Base-by-base conservation (phyloP, 257 asterid genomes). In the Scutellaria baicalensis region DNA sequence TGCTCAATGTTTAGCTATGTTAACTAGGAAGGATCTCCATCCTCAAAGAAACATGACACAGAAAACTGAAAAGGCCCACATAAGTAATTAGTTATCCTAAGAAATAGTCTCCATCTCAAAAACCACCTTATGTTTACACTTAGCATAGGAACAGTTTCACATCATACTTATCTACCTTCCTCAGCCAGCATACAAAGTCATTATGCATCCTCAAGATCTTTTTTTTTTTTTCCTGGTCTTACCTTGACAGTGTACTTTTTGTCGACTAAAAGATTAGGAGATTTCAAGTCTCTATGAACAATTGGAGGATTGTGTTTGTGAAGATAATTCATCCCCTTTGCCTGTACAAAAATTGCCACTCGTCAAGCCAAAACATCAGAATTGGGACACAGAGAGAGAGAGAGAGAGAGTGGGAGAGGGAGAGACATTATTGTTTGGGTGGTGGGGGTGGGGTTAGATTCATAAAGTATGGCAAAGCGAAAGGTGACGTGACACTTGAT, bases 201-300 rank as follows among this genome's bases (percentile, higher is more conserved):
- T 18, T 65, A 74, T 14, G 54, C 39, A 33, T 31, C 38, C 65
- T 55, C 36, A 9, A 64, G 60, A 74, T 39, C 27, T 20, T 5
- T 23, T 16, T 47, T 47, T 31, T 31, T 4, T 1, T 13, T 33
- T 66, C 66, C 5, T 11, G 0, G n/a, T 64, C 79, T 75, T 79
- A 93, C 98, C 97, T 93, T 93, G 75, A 91, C 98, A 17, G 96
- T 93, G 57, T 87, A 93, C 79, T 87, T 91, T 65, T 65, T 82
- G 85, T 93, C 99, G 71, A 93, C 99, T 80, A 93, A 84, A 38
- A 93, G 96, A 89, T 93, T 93, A 36, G 99, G 99, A 73, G 99
- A 93, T 81, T 93, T 93, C 72, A 93, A 78, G 81, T 93, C 99
- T 48, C 99, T 77, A 50, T 93, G 99, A 74, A 93, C 96, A 78